Conservation (phyloP, 1,284 basidiomycete genomes). For the Papiliotrema flavescens region DNA sequence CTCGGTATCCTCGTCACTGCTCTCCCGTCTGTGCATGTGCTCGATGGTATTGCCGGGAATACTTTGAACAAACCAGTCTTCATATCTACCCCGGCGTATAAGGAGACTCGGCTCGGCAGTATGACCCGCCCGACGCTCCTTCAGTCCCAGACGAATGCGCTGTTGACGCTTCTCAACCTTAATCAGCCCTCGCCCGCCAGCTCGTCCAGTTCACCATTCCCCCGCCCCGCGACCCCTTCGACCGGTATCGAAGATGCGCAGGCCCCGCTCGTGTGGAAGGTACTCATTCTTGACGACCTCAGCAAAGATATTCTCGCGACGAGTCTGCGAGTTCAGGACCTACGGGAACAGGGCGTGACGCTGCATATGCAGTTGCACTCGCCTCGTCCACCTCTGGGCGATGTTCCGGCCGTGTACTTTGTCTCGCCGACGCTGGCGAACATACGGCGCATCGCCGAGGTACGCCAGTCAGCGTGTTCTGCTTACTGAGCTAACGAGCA, state of each 20-base stretch:
- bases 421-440: slow-evolving; percentile 86
- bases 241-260: slow-evolving; percentile 43
- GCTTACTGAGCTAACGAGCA: slow-evolving; percentile 11
- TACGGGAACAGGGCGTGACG: slow-evolving; percentile 94
- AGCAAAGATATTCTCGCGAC: slow-evolving; percentile 97
- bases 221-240: slow-evolving; percentile 36
- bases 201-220: slow-evolving; percentile 29
- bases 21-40: no score
- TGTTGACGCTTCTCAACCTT: slow-evolving; percentile 54
- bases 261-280: slow-evolving; percentile 92
- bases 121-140: slow-evolving; percentile 50
- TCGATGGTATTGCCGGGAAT: no score
- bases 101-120: neutral
- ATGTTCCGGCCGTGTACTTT: slow-evolving; percentile 97
- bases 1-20: no score
- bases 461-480: slow-evolving; percentile 39
- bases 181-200: slow-evolving; percentile 42
- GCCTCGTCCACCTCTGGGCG: slow-evolving; percentile 79
- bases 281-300: slow-evolving; percentile 88
- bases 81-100: no score
- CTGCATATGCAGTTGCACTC: slow-evolving; percentile 97
- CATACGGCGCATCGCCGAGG: slow-evolving; percentile 81
- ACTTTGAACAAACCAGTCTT: no score
- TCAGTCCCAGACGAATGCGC: slow-evolving; percentile 51
- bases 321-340: slow-evolving; percentile 88